Evolutionary conservation across 345 rosid species (phyloP).

Genomic region (Ceriops zippeliana): DNA sequence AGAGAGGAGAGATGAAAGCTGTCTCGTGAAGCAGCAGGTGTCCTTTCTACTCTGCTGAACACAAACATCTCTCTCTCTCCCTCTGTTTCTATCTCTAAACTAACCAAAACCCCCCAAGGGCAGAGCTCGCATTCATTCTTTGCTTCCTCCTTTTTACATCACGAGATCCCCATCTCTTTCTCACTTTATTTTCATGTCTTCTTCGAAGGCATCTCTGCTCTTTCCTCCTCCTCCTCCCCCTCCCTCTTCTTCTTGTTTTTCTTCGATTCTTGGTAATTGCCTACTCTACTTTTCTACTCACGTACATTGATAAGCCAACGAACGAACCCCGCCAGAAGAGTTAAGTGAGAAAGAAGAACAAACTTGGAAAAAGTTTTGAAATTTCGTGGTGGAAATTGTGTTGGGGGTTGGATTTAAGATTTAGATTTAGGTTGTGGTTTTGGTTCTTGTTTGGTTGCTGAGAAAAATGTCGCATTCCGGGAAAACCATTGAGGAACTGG

Average conservation of each 20-base stretch:
- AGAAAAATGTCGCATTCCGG: slow-evolving; percentile 51
- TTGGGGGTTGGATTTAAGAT: not conserved
- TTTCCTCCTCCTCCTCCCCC: slow-evolving; percentile 17
- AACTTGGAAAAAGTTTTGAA: not conserved
- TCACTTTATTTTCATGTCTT: slow-evolving; percentile 28
- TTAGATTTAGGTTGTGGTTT: not conserved
- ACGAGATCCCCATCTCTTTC: slow-evolving; percentile 64
- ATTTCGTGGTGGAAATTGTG: not conserved
- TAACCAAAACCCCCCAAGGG: too few relatives aligned
- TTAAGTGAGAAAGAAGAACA: not conserved
- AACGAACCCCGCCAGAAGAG: too few relatives aligned
- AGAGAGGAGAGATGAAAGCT: slow-evolving; percentile 17
- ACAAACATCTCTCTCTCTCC: not conserved
- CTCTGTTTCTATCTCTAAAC: not conserved
- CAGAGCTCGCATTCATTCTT: slow-evolving; percentile 51
- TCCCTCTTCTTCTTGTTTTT: not conserved
- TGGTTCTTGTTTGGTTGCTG: not conserved
- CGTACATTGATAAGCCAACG: not conserved
- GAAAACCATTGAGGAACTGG: slow-evolving; percentile 33
- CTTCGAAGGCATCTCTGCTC: slow-evolving; percentile 26
- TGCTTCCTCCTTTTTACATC: slow-evolving; percentile 54
- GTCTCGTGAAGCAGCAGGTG: slow-evolving; percentile 47
- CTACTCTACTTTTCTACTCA: not conserved
- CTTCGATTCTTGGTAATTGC: not conserved
- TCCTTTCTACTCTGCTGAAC: not conserved